Percentiles rank a stretch among this genome's conserved stretches.
These are phyloP conservation scores for Auxenochlorella pyrenoidosa DNA, from an alignment of 139 green algal species.

Conservation along the genomic window DNA sequence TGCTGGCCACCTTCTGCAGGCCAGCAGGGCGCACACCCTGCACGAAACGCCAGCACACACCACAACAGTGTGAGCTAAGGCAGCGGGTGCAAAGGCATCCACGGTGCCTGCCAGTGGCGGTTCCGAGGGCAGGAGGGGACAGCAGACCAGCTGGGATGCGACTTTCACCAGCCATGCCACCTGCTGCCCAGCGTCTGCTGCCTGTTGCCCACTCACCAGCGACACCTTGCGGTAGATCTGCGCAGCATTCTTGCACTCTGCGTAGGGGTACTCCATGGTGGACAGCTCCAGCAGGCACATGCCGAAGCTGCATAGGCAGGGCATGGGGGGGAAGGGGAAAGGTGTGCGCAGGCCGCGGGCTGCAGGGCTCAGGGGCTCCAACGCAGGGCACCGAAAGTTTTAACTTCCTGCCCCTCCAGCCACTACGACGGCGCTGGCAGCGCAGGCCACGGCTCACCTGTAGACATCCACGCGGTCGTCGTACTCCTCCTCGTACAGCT, in stretches of 20 bases:
- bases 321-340: not conserved
- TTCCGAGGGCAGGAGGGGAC: not conserved
- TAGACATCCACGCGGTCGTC: conserved; percentile 98
- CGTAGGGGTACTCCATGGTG: conserved; percentile 98
- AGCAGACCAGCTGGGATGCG: not conserved
- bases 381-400: no score
- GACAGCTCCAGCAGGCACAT: conserved; percentile 99
- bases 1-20: conserved; percentile 83
- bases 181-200: not conserved
- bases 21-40: conserved; percentile 87
- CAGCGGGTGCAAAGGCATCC: no score
- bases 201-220: conserved; percentile 55
- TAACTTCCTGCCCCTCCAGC: no score
- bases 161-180: not conserved
- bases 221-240: conserved; percentile 99
- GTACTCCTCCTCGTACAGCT: conserved; percentile 99
- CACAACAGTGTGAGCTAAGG: no score
- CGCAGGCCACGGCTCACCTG: conserved; percentile 4
- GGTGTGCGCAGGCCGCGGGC: not conserved
- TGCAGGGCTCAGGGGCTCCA: not conserved
- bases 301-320: conserved; percentile 70
- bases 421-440: not conserved
- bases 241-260: conserved; percentile 97
- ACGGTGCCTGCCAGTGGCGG: no score
- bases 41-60: not conserved